Evolutionary conservation across 306 rosid species (phyloP), one percentile per base, ranked within the genome.

Genomic region (Fagus crenata): DNA sequence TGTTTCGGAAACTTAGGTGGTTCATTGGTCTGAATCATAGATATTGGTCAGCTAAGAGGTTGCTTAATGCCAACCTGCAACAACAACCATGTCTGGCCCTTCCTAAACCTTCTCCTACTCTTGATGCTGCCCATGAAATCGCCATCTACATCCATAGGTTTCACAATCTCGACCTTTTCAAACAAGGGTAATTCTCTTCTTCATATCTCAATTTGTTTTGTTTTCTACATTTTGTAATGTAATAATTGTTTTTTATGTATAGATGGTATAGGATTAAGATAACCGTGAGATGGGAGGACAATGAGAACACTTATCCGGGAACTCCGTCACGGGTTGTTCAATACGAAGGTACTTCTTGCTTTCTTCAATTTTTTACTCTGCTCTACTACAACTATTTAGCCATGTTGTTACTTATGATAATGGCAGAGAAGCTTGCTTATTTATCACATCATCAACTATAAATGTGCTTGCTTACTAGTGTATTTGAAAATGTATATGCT

Each of bases 81-180:
- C 28, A 22, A 22, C 28, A 22, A 22, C 28, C 28, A 22, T 22
- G 28, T 22, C 28, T 22, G 0, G 28, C 28, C 28, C 28, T 22
- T 22, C 28, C 28, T 22, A 22, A 22, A 22, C 28, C 28, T 22
- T 22, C 28, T 22, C 81, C 85, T 72, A 73, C 85, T 91, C 81
- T 87, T 67, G 93, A 90, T 76, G 85, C 92, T 69, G 86, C 85
- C 63, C 93, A 90, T 12, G 97, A 93, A 86, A 83, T 93, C 75
- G 96, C 97, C 31, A 55, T 93, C 82, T 93, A 90, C 91, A 86
- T 93, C 55, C 97, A 90, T 79, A 88, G 94, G 84, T 89, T 93
- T 76, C 97, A 93, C 89, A 93, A 93, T 85, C 92, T 93, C 14
- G 96, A 93, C 88, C 97, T 93, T 75, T 93, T 90, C 77, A 92